These are phyloP conservation scores for Pseudocercospora crystallina DNA, from an alignment of 2,329 filamentous ascomycete species.

Conservation along the genomic window DNA sequence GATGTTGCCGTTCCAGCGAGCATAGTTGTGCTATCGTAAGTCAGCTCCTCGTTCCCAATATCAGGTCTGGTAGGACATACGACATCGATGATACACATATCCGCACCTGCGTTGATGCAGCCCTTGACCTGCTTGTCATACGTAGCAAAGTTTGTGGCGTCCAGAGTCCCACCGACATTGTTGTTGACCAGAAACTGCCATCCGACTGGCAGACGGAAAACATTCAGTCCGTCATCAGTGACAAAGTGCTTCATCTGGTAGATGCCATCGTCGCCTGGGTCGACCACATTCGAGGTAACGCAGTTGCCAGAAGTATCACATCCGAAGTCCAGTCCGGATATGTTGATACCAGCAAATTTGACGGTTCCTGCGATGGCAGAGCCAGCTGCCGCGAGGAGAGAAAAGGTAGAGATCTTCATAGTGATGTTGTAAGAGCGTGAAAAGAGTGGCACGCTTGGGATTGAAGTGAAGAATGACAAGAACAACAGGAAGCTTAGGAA, in stretches of 20 bases:
- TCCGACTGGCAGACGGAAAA: slow-evolving; percentile 56
- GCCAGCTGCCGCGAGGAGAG: slow-evolving; percentile 22
- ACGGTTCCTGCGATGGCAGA: slow-evolving; percentile 26
- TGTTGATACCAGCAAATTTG: slow-evolving; percentile 34
- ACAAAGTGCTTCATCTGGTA: slow-evolving; percentile 59
- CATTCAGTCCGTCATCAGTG: slow-evolving; percentile 55
- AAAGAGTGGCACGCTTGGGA: slow-evolving; percentile 21
- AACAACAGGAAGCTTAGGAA: slow-evolving; percentile 2
- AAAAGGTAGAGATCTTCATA: slow-evolving; percentile 26
- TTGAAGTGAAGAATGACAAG: slow-evolving; percentile 5
- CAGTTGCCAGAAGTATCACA: slow-evolving; percentile 43
- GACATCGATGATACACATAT: slow-evolving; percentile 34
- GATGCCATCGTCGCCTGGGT: slow-evolving; percentile 35
- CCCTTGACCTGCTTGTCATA: slow-evolving; percentile 34
- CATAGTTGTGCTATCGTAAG: slow-evolving; percentile 38
- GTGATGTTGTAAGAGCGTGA: slow-evolving; percentile 22
- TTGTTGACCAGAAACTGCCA: slow-evolving; percentile 31
- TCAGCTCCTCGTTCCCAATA: too few relatives aligned
- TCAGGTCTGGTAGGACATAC: too few relatives aligned
- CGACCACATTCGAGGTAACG: slow-evolving; percentile 30
- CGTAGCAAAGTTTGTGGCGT: slow-evolving; percentile 25
- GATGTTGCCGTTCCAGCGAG: slow-evolving; percentile 55
- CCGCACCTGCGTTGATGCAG: slow-evolving; percentile 38
- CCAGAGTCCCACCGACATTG: slow-evolving; percentile 30
- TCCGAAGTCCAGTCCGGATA: slow-evolving; percentile 37